Conservation (phyloP, 164 flowering plant species). For the Euptelea pleiosperma region DNA sequence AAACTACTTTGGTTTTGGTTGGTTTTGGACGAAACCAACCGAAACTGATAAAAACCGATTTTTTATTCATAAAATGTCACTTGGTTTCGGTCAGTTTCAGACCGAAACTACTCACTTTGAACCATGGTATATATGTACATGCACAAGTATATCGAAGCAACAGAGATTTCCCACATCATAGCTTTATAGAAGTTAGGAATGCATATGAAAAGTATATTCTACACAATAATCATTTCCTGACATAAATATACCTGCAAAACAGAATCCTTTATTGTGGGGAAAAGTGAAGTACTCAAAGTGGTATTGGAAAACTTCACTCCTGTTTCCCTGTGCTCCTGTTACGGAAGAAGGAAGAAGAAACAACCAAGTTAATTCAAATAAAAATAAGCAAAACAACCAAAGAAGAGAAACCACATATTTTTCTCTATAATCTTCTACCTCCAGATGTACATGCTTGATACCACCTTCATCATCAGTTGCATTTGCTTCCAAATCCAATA, state of each 20-base stretch:
- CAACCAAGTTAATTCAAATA: not conserved
- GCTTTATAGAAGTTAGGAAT: not conserved
- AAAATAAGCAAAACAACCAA: not conserved
- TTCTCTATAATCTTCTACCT: slow-evolving; percentile 31
- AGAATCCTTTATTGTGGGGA: slow-evolving; percentile 43
- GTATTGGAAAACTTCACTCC: slow-evolving; percentile 13
- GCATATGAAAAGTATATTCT: too few relatives aligned
- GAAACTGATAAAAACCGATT: too few relatives aligned
- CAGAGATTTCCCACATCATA: not conserved
- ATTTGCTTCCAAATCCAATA: slow-evolving; percentile 28
- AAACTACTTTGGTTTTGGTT: too few relatives aligned
- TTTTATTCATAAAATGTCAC: too few relatives aligned
- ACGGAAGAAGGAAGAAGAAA: slow-evolving; percentile 8
- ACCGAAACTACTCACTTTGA: too few relatives aligned
- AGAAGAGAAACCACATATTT: not conserved
- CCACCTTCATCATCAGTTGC: slow-evolving; percentile 25
- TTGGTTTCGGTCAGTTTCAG: too few relatives aligned
- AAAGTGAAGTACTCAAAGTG: slow-evolving; percentile 23
- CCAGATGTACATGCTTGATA: slow-evolving; percentile 20
- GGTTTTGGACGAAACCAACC: too few relatives aligned
- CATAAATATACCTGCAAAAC: slow-evolving; percentile 51
- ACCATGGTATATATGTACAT: too few relatives aligned
- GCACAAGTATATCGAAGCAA: too few relatives aligned
- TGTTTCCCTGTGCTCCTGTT: slow-evolving; percentile 35
- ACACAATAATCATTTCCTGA: not conserved